phyloP scores from a whole-genome alignment of 2,329 filamentous ascomycete species.

The Fusarium beomiforme region DNA sequence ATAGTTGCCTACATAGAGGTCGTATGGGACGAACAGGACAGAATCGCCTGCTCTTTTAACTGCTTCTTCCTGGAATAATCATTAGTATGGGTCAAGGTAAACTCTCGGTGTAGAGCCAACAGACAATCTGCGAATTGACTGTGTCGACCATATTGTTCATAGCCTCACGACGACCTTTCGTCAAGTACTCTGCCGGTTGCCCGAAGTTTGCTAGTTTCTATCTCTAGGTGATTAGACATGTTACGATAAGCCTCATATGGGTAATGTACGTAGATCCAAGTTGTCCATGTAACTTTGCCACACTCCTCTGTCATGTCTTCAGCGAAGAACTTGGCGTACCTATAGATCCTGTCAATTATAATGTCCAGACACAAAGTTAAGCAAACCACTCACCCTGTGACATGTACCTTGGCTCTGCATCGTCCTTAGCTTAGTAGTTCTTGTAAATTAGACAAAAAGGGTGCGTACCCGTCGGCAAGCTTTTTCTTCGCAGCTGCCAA shows the following conservation, averaged over 20 bases:
- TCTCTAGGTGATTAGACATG: too few species aligned
- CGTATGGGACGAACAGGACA: neutral
- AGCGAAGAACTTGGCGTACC: neutral
- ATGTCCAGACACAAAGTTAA: too few species aligned
- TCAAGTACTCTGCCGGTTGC: neutral
- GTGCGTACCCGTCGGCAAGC: too few species aligned
- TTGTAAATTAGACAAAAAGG: too few species aligned
- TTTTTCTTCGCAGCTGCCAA: too few species aligned
- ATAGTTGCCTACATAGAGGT: neutral
- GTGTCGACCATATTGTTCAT: neutral
- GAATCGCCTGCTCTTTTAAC: neutral
- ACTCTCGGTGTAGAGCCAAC: too few species aligned
- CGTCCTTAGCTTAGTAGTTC: neutral
- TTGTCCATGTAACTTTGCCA: slow-evolving; percentile 1
- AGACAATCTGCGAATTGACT: too few species aligned
- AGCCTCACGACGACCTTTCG: neutral
- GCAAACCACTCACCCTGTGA: neutral
- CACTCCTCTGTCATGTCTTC: neutral
- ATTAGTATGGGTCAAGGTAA: too few species aligned
- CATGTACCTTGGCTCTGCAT: neutral
- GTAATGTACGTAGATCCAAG: neutral
- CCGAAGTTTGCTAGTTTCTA: neutral
- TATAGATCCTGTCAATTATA: too few species aligned
- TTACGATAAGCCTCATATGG: too few species aligned
- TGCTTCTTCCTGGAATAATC: too few species aligned